These are phyloP conservation scores for Cajanus cajan DNA, from an alignment of 306 rosid species.

Conservation along the genomic window DNA sequence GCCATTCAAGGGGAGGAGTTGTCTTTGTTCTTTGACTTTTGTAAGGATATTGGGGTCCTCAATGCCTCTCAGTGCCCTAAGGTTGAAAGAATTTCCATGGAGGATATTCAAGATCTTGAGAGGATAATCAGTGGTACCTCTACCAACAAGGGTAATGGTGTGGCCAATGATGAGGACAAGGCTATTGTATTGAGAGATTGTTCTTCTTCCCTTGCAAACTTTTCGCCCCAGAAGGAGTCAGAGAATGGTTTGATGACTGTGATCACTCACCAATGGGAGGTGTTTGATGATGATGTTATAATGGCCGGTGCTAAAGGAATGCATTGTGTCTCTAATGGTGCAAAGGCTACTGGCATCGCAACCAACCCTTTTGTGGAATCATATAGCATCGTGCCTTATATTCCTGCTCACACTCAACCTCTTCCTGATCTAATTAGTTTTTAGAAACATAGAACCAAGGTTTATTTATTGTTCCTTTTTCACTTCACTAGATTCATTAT, in stretches of 20 bases:
- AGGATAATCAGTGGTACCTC: conserved; percentile 42
- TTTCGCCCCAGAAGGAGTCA: background rate
- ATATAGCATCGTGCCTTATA: conserved; percentile 30
- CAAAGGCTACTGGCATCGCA: background rate
- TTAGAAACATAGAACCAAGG: conserved; percentile 35
- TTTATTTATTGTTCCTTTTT: conserved; percentile 8
- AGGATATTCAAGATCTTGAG: conserved; percentile 59
- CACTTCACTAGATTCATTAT: background rate
- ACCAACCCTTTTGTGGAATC: conserved; percentile 44
- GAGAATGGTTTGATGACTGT: conserved; percentile 49
- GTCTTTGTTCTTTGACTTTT: conserved; percentile 46
- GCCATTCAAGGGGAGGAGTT: conserved; percentile 51
- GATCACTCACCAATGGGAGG: conserved; percentile 80
- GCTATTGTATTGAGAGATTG: conserved; percentile 28
- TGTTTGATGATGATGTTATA: conserved; percentile 60
- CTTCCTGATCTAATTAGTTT: conserved; percentile 83
- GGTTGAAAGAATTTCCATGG: conserved; percentile 51
- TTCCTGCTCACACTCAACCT: conserved; percentile 26
- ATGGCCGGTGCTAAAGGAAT: background rate
- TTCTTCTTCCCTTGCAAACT: background rate
- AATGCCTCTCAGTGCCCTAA: conserved; percentile 60
- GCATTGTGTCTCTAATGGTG: background rate
- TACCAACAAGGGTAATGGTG: background rate
- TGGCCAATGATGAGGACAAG: conserved; percentile 13
- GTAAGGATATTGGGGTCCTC: conserved; percentile 64